A percentile compares a stretch with the other conserved stretches of the same genome.
These are phyloP conservation scores for Entophlyctis luteolus DNA, from an alignment of 192 early-diverging fungal genomes.

Conservation along the genomic window DNA sequence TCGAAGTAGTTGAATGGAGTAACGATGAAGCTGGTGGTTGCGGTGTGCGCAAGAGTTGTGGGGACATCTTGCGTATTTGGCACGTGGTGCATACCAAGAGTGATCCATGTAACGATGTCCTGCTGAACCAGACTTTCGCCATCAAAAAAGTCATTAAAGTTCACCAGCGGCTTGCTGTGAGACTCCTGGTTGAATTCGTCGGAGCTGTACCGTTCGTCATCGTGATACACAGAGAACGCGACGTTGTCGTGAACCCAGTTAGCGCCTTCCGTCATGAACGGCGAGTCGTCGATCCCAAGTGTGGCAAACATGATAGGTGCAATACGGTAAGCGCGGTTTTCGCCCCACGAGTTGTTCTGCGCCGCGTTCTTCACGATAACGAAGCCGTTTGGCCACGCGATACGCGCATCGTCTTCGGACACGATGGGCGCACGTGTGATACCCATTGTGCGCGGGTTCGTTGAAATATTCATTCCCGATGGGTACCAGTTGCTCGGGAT, in stretches of 20 bases:
- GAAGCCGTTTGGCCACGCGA: background rate
- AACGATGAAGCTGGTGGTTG: constrained; percentile 6
- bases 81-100: constrained; percentile 6
- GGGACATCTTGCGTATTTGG: constrained; percentile 11
- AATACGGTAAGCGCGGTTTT: constrained; percentile 13
- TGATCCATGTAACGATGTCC: constrained; percentile 17
- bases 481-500: background rate
- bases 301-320: background rate
- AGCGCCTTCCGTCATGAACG: background rate
- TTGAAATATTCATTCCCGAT: background rate
- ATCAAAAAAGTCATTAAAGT: constrained; percentile 10
- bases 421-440: background rate
- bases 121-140: constrained; percentile 3
- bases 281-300: background rate
- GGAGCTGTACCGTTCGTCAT: constrained; percentile 9
- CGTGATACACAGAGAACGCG: background rate
- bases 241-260: constrained; percentile 9
- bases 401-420: background rate
- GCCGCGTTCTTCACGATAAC: constrained; percentile 8
- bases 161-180: background rate
- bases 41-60: background rate
- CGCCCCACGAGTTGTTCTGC: background rate
- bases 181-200: constrained; percentile 13
- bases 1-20: constrained; percentile 28
- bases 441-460: background rate